Conservation (phyloP, 768 basidiomycete species). For the Phlebiopsis gigantea region DNA sequence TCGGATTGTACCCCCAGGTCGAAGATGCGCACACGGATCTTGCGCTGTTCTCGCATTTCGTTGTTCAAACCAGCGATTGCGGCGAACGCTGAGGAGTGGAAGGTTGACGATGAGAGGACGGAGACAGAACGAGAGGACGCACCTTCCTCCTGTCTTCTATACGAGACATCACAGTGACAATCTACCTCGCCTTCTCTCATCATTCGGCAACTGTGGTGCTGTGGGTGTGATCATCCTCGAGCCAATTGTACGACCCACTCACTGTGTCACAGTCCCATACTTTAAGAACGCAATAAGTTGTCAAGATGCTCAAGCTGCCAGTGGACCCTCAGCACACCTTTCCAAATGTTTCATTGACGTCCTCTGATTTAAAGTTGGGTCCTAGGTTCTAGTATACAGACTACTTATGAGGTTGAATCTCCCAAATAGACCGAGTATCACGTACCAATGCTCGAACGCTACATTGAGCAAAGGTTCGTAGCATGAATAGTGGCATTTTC, state of each 20-base stretch:
- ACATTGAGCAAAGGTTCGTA: slow-evolving; percentile 9
- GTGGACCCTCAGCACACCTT: background rate
- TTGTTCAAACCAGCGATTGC: background rate
- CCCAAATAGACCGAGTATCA: too few relatives aligned
- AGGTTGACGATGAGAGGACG: background rate
- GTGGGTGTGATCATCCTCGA: background rate
- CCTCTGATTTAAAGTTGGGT: background rate
- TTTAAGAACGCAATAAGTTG: too few relatives aligned
- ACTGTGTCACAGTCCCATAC: background rate
- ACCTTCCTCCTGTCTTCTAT: background rate
- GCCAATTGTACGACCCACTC: background rate
- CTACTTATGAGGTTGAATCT: too few relatives aligned
- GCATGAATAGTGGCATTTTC: background rate
- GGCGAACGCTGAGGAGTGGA: background rate
- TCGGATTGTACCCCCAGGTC: background rate
- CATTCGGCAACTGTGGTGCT: background rate
- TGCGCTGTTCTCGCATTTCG: background rate
- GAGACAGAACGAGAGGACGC: background rate
- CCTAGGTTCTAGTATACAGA: slow-evolving; percentile 2
- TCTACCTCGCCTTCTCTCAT: background rate
- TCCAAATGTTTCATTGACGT: background rate
- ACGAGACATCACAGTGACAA: background rate
- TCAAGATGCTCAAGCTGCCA: too few relatives aligned
- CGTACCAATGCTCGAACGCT: slow-evolving; percentile 4
- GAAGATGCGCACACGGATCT: background rate